Conservation (phyloP, 371 early-diverging fungal species). For the Sporodiniella umbellata region DNA sequence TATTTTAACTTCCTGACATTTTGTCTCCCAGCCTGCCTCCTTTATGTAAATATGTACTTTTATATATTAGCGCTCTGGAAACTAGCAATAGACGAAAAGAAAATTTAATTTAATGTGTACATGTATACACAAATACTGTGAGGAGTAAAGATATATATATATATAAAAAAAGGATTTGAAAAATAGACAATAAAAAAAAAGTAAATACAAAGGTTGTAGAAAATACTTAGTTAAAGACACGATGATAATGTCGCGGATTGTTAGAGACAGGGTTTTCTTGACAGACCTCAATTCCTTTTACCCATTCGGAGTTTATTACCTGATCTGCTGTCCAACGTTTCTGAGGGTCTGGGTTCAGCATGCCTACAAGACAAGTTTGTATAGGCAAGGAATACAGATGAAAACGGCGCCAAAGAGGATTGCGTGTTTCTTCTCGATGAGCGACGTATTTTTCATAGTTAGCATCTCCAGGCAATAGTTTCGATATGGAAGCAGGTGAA, state of each 20-base stretch:
- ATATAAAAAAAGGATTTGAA: no score
- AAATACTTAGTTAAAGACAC: background rate
- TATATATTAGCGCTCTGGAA: no score
- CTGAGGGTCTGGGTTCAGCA: constrained; percentile 48
- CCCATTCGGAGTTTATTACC: constrained; percentile 44
- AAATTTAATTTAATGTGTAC: no score
- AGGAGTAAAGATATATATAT: no score
- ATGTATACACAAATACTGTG: no score
- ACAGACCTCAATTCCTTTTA: constrained; percentile 36
- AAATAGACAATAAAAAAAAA: no score
- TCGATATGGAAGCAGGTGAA: constrained; percentile 31
- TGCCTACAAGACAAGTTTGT: constrained; percentile 34
- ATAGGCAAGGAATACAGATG: background rate
- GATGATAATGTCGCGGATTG: constrained; percentile 41
- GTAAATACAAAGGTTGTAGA: no score
- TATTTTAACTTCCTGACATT: no score
- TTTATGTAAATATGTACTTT: no score
- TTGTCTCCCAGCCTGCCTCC: no score
- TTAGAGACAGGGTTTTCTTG: constrained; percentile 38
- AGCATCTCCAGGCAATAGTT: constrained; percentile 31
- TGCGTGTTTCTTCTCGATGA: constrained; percentile 12
- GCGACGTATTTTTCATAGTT: constrained; percentile 26
- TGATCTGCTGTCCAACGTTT: constrained; percentile 45
- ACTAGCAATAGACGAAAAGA: no score
- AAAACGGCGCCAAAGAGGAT: constrained; percentile 24